Percentiles rank a stretch among this genome's conserved stretches.
Conservation (phyloP, 2,329 filamentous ascomycete species). For the Cercospora sp. region DNA sequence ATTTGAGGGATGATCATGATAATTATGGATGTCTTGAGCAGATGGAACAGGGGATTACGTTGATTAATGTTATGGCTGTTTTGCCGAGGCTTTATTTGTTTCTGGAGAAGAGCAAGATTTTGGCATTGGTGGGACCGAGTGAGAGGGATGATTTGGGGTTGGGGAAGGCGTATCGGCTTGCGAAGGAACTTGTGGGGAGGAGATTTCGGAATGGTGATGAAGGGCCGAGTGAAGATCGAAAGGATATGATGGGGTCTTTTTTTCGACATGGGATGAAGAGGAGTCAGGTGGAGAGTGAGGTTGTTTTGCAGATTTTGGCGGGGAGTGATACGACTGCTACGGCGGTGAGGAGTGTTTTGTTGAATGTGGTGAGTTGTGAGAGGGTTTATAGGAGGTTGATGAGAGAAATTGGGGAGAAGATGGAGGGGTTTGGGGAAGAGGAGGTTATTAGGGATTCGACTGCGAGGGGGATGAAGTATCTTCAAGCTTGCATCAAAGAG, state of each 20-base stretch:
- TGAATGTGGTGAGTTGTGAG: constrained; percentile 23
- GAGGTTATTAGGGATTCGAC: constrained; percentile 23
- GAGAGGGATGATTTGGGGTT: constrained; percentile 16
- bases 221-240: constrained; percentile 4
- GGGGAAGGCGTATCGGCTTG: constrained; percentile 7
- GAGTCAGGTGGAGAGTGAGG: constrained; percentile 18
- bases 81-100: constrained; percentile 12
- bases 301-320: constrained; percentile 34
- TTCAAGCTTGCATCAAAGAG: constrained; percentile 45
- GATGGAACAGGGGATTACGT: constrained; percentile 9
- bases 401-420: constrained; percentile 45
- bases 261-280: constrained; percentile 15
- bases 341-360: constrained; percentile 38
- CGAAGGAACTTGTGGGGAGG: constrained; percentile 4
- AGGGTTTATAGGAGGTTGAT: constrained; percentile 48
- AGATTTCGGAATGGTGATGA: background rate
- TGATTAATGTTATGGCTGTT: constrained; percentile 9
- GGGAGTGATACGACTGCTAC: constrained; percentile 55
- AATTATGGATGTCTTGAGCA: constrained; percentile 9
- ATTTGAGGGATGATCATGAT: constrained; percentile 10
- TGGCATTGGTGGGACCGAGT: constrained; percentile 8
- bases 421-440: background rate
- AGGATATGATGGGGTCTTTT: constrained; percentile 23
- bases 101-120: constrained; percentile 12
- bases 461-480: constrained; percentile 39